phyloP scores from a whole-genome alignment of 306 rosid species.

The Coriaria nepalensis region DNA sequence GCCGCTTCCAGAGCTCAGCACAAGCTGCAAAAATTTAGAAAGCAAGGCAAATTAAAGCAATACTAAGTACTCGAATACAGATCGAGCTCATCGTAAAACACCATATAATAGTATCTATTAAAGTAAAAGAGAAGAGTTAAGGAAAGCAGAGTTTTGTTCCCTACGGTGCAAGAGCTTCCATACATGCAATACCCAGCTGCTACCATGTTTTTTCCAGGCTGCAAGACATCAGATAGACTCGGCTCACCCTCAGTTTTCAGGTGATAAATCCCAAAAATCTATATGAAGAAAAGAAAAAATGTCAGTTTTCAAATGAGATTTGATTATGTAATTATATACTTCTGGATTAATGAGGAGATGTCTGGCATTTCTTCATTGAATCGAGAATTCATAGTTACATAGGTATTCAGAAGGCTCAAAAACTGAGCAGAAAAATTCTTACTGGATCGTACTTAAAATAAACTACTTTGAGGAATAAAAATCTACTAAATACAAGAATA shows the following conservation, averaged over 20 bases:
- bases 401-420: too few species aligned
- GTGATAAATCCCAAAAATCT: conserved; percentile 88
- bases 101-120: conserved; percentile 1
- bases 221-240: conserved; percentile 58
- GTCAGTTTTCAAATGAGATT: too few species aligned
- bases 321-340: too few species aligned
- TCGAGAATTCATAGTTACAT: too few species aligned
- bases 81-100: too few species aligned
- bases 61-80: background rate
- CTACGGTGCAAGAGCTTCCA: conserved; percentile 99
- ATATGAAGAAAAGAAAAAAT: too few species aligned
- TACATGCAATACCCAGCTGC: conserved; percentile 99
- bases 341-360: too few species aligned
- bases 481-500: background rate
- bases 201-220: conserved; percentile 80
- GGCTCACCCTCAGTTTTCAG: conserved; percentile 52
- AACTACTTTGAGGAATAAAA: too few species aligned
- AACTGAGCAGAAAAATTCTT: too few species aligned
- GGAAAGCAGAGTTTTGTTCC: conserved; percentile 2
- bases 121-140: conserved; percentile 10
- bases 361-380: too few species aligned
- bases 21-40: conserved; percentile 44
- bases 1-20: conserved; percentile 67
- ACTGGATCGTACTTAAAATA: too few species aligned
- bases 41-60: conserved; percentile 12